Conservation (phyloP, 257 asterid genomes). For the Jaltomata sinuosa region DNA sequence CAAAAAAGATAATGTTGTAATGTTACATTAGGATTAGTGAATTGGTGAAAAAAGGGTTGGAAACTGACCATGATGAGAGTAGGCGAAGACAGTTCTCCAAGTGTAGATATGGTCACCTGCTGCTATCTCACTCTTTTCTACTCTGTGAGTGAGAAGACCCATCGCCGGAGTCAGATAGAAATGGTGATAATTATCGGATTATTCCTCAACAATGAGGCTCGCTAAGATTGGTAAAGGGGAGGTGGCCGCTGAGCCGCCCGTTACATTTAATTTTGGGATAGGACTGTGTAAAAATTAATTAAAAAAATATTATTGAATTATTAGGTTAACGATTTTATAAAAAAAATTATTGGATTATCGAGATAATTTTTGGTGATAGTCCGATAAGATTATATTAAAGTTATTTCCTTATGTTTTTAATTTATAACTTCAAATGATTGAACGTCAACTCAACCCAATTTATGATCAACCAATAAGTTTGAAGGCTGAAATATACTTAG, state of each 20-base stretch:
- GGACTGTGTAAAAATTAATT: too few species aligned
- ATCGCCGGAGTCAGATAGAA: background rate
- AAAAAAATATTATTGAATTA: too few species aligned
- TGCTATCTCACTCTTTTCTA: slow-evolving; percentile 4
- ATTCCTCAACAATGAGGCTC: background rate
- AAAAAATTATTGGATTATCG: too few species aligned
- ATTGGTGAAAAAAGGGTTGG: background rate
- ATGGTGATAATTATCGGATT: background rate
- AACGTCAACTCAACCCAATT: too few species aligned
- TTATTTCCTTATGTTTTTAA: too few species aligned
- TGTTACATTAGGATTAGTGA: background rate
- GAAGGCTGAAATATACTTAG: too few species aligned
- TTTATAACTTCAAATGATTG: too few species aligned
- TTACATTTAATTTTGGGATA: too few species aligned
- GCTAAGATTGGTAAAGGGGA: background rate
- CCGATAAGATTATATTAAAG: too few species aligned
- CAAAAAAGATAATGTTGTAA: background rate
- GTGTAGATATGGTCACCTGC: slow-evolving; percentile 26
- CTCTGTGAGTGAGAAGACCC: slow-evolving; percentile 19
- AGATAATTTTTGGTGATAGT: too few species aligned
- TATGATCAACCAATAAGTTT: too few species aligned
- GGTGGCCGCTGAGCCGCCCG: background rate
- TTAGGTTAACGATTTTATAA: too few species aligned
- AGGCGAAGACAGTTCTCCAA: slow-evolving; percentile 20
- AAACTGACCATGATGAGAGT: slow-evolving; percentile 26